Base-by-base conservation (phyloP, 2,329 filamentous ascomycete species). In the Fusarium pseudonygamai region DNA sequence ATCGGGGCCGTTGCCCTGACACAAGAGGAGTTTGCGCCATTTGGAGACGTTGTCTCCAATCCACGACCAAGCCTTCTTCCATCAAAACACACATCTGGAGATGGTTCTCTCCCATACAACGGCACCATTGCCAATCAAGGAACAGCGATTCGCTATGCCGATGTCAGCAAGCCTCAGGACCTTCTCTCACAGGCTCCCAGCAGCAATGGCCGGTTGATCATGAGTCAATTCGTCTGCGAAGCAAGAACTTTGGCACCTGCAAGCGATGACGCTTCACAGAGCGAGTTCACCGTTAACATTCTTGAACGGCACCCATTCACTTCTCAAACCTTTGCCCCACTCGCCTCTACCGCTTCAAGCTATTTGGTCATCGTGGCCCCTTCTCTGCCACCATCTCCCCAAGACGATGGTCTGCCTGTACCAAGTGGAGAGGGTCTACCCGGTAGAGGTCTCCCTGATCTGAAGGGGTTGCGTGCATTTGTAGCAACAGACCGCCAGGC, bases 231-330 rank as follows among this genome's bases (percentile, higher is more conserved):
- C 82, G 91, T 94, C 62, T 98, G 94, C 81, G 91, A 78, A 18
- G 78, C 82, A 11, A 78, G 82, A 20, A 71, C 75, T 57, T 77
- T 83, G 28, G 45, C 65, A 26, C 47, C 70, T 49, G 67, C 52
- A 39, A 67, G 53, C 18, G 60, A 58, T 39, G 58, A 64, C 50
- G 40, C 65, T 26, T 62, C 71, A 4, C 49, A 70, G 47, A 56
- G 71, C 43, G 72, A 78, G 50, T 93, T 97, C 79, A 85, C 75
- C 28, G 79, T 98, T 60, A 83, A 84, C 26, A 89, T 97, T 64
- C 89, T 98, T 36, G 96, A 99, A 82, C 88, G 96, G 43, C 96
- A 99, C 82, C 96, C 96, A 0, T 98, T 91, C 83, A 98, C 96
- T 3, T 93, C 93, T 4, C 96, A 99, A 84, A 97, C 95, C 0